Base-by-base conservation (phyloP, 192 early-diverging fungal genomes). In the Coemansia brasiliensis region DNA sequence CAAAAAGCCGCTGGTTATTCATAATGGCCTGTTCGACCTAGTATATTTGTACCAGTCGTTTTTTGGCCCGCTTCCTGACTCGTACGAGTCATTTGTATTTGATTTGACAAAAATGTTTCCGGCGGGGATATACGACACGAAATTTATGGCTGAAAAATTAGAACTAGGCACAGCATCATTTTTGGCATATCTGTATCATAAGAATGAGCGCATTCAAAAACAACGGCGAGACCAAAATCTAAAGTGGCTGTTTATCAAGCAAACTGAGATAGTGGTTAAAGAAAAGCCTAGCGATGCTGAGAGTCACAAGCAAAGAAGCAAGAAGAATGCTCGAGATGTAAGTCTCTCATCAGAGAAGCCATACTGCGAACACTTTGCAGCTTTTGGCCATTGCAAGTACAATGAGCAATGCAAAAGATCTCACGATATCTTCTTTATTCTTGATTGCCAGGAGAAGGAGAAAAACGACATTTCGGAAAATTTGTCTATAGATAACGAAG, bases 1-100 rank as follows among this genome's bases (percentile, higher is more conserved):
- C 26, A 64, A 72, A 3, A 69, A 87, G 12, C 91, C 93, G 2
- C 64, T 99, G 13, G 83, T 95, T 8, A 74, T 95, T 0, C 97
- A 99, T 83, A 98, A 98, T 68, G 97, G 96, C 0, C 77, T 97
- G 17, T 75, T 96, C 25, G 97, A 99, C 67, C 65, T 98, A 10
- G 85, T 95, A 58, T 98, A 94, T 67, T 50, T 99, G 9, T 98
- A 98, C 69, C 87, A 94, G 69, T 79, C 87, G 11, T 92, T 99
- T 59, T 90, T 92, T 61, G 88, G 90, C 0, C 72, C 82, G 26
- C 74, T 98, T 22, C 97, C 97, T 0, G 63, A 65, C 25, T 67
- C 81, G 5, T 67, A 96, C 42, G 67, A 74, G 37, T 79, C 81
- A 0, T 95, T 98, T 71, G 69, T 88, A 1, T 83, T 84, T 12